phyloP scores from a whole-genome alignment of 148 eudicot genomes.

The Silene conica region DNA sequence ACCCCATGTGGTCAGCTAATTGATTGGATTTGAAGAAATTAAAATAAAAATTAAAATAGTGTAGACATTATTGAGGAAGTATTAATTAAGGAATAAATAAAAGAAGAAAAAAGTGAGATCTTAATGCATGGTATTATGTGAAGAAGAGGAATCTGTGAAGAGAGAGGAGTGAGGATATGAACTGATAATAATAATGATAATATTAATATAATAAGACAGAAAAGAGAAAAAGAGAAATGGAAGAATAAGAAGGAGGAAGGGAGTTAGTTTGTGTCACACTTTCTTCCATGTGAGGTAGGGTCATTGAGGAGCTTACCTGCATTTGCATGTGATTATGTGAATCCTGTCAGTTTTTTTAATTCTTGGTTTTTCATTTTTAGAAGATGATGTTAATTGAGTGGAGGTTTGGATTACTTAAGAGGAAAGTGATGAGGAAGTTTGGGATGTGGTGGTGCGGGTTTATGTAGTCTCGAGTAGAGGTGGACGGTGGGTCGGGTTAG shows the following conservation, averaged over 20 bases:
- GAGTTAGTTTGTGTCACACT: constrained; percentile 16
- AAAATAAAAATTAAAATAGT: too few relatives aligned
- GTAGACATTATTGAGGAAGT: too few relatives aligned
- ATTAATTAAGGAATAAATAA: neutral
- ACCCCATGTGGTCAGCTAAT: constrained; percentile 32
- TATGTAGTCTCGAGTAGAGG: too few relatives aligned
- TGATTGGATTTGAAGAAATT: constrained; percentile 23
- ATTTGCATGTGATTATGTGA: constrained; percentile 76
- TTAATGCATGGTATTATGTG: constrained; percentile 26
- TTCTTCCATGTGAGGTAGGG: constrained; percentile 52
- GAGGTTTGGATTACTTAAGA: neutral
- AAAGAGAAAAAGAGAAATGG: neutral
- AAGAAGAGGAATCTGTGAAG: constrained; percentile 17
- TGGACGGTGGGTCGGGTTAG: too few relatives aligned
- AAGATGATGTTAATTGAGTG: neutral
- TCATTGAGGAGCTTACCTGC: constrained; percentile 32
- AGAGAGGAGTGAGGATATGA: constrained; percentile 13
- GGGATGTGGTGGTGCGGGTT: neutral
- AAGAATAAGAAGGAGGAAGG: too few relatives aligned
- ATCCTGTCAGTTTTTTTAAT: constrained; percentile 33
- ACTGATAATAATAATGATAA: neutral
- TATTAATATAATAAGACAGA: neutral
- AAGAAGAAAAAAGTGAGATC: constrained; percentile 15
- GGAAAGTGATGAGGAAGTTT: neutral
- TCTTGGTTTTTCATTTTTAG: neutral